A percentile compares a stretch with the other conserved stretches of the same genome.
Evolutionary conservation across 2,329 filamentous ascomycete genomes (phyloP).

Genomic region (Aspergillus sp.): DNA sequence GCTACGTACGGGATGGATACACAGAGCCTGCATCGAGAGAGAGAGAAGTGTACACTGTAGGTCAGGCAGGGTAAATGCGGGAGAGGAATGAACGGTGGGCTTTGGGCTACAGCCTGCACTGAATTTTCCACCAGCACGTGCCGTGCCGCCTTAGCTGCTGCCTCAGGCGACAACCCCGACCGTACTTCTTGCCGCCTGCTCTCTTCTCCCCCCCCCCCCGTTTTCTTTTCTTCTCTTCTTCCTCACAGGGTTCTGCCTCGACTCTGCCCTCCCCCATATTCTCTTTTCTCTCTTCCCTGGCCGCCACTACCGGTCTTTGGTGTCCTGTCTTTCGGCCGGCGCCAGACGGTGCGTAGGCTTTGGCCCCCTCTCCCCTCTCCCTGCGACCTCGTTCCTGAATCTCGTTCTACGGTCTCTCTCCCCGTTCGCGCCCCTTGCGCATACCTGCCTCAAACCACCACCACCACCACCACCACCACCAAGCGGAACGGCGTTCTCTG

Average conservation of each 20-base stretch:
- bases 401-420: conserved; percentile 1
- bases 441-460: conserved; percentile 1
- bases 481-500: conserved; percentile 14
- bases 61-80: too few species aligned
- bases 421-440: conserved; percentile 4
- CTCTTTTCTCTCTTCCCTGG: conserved; percentile 26
- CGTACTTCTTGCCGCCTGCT: conserved; percentile 12
- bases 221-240: conserved; percentile 7
- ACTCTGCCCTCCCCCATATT: conserved; percentile 25
- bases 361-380: conserved; percentile 23
- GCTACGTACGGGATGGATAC: too few species aligned
- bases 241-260: conserved; percentile 14
- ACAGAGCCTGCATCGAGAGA: too few species aligned
- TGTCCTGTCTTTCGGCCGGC: conserved; percentile 39
- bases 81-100: too few species aligned
- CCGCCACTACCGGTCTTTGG: conserved; percentile 38
- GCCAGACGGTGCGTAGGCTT: conserved; percentile 39
- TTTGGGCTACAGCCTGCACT: too few species aligned
- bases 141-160: too few species aligned
- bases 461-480: conserved; percentile 2
- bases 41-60: too few species aligned
- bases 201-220: conserved; percentile 4
- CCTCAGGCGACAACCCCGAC: conserved; percentile 4
- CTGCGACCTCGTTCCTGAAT: conserved; percentile 7
- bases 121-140: too few species aligned